Percentiles rank a stretch among this genome's conserved stretches.
Evolutionary conservation across 805 yeast genomes (phyloP).

Genomic region (Lipomyces spencermartinsiae): DNA sequence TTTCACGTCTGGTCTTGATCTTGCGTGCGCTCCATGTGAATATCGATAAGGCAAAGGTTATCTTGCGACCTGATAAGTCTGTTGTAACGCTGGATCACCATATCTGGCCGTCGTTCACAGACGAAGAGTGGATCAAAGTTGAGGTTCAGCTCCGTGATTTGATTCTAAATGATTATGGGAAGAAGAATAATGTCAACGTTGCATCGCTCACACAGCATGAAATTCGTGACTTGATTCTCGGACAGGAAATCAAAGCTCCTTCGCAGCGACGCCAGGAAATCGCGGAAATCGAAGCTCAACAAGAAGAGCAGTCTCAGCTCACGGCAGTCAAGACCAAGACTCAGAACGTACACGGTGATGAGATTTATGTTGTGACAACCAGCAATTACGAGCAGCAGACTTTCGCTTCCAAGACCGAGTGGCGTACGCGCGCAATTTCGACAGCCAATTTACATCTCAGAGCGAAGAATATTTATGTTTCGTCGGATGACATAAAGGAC

Average conservation of each 20-base stretch:
- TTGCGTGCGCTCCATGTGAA: constrained; percentile 81
- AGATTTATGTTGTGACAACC: constrained; percentile 91
- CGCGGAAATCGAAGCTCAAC: constrained; percentile 64
- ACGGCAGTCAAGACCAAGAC: constrained; percentile 84
- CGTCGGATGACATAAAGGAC: constrained; percentile 62
- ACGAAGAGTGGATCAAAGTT: constrained; percentile 90
- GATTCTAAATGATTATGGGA: constrained; percentile 82
- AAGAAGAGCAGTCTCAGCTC: constrained; percentile 55
- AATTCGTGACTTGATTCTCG: constrained; percentile 89
- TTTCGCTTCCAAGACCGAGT: constrained; percentile 83
- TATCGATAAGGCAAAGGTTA: constrained; percentile 74
- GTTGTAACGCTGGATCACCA: constrained; percentile 77
- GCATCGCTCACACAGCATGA: constrained; percentile 90
- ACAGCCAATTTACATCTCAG: constrained; percentile 75
- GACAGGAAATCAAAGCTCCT: constrained; percentile 92
- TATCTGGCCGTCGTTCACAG: constrained; percentile 89
- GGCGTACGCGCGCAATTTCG: constrained; percentile 88
- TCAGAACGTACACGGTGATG: constrained; percentile 93
- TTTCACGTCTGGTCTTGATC: constrained; percentile 83
- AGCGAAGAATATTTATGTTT: constrained; percentile 73
- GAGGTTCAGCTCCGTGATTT: constrained; percentile 88
- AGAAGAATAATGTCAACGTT: constrained; percentile 82
- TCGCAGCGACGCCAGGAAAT: constrained; percentile 84
- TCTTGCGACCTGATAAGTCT: constrained; percentile 75
- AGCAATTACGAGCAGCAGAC: constrained; percentile 83